Percentiles rank a stretch among this genome's conserved stretches.
These are phyloP conservation scores for Paramecium biaurelia DNA, from an alignment of 73 alveolate species.

Conservation along the genomic window DNA sequence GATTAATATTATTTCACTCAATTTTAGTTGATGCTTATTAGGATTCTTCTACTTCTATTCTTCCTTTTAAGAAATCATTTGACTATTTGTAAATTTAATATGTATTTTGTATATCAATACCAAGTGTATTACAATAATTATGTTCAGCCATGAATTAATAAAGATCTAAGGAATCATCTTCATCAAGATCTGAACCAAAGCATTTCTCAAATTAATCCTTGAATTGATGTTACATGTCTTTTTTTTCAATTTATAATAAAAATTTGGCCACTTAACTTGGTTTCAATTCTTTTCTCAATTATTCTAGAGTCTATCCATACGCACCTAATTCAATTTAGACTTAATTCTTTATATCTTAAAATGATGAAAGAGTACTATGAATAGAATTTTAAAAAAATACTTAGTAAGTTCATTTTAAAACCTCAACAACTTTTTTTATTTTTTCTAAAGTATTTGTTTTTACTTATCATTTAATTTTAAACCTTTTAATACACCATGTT, in stretches of 20 bases:
- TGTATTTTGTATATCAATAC: constrained; percentile 18
- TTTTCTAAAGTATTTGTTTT: background rate
- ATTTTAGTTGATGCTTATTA: background rate
- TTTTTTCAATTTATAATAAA: constrained; percentile 6
- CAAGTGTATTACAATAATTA: constrained; percentile 35
- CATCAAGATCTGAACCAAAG: constrained; percentile 41
- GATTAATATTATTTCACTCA: background rate
- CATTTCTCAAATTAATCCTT: constrained; percentile 7
- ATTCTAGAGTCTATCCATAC: background rate
- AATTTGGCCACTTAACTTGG: constrained; percentile 25
- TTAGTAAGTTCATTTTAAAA: background rate
- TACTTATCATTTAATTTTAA: background rate
- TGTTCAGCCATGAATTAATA: constrained; percentile 37
- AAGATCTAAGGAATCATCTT: constrained; percentile 36
- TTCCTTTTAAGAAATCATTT: constrained; percentile 21
- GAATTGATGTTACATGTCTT: constrained; percentile 28
- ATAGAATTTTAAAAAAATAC: background rate
- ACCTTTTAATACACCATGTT: background rate
- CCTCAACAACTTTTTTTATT: background rate
- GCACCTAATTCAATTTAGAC: background rate
- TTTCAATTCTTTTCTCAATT: constrained; percentile 7
- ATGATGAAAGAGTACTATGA: background rate
- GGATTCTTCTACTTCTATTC: background rate
- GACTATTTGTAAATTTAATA: constrained; percentile 17
- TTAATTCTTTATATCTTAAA: background rate